These are phyloP conservation scores for Fusarium sacchari DNA, from an alignment of 2,329 filamentous ascomycete genomes.

Conservation along the genomic window DNA sequence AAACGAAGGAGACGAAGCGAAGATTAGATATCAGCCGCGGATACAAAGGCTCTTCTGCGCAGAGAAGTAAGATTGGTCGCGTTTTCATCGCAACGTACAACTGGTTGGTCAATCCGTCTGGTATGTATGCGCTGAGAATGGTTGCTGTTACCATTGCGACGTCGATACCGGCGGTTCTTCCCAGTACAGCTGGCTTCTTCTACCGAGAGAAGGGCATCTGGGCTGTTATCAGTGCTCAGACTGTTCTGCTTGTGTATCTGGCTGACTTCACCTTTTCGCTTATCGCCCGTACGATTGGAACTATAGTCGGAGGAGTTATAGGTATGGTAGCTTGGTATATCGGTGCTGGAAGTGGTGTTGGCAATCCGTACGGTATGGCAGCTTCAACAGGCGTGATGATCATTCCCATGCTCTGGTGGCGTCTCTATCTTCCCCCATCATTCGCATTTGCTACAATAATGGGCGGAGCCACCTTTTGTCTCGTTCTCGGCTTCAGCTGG, in stretches of 20 bases:
- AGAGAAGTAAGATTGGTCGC: constrained; percentile 34
- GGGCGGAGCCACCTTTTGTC: constrained; percentile 51
- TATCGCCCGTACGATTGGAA: constrained; percentile 53
- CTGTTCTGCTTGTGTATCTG: constrained; percentile 59
- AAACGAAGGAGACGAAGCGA: constrained; percentile 49
- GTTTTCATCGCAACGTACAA: constrained; percentile 46
- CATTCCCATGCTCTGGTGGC: constrained; percentile 49
- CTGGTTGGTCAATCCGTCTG: constrained; percentile 56
- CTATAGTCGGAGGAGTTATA: constrained; percentile 57
- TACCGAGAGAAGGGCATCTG: constrained; percentile 63
- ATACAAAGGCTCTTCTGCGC: constrained; percentile 17
- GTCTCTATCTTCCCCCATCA: constrained; percentile 47
- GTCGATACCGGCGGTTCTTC: constrained; percentile 54
- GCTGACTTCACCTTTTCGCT: constrained; percentile 61
- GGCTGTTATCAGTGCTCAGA: constrained; percentile 63
- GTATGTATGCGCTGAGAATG: constrained; percentile 59
- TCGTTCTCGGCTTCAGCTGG: constrained; percentile 60
- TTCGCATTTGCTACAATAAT: constrained; percentile 47
- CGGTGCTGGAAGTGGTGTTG: constrained; percentile 57
- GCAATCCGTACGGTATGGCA: constrained; percentile 61
- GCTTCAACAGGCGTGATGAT: constrained; percentile 55
- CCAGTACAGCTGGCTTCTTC: constrained; percentile 58
- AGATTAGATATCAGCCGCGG: constrained; percentile 51
- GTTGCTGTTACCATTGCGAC: constrained; percentile 58
- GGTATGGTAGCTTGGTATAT: constrained; percentile 63